Evolutionary conservation across 768 basidiomycete genomes (phyloP), one percentile per base, ranked within the genome.

Genomic region (Pleurotus eryngii): DNA sequence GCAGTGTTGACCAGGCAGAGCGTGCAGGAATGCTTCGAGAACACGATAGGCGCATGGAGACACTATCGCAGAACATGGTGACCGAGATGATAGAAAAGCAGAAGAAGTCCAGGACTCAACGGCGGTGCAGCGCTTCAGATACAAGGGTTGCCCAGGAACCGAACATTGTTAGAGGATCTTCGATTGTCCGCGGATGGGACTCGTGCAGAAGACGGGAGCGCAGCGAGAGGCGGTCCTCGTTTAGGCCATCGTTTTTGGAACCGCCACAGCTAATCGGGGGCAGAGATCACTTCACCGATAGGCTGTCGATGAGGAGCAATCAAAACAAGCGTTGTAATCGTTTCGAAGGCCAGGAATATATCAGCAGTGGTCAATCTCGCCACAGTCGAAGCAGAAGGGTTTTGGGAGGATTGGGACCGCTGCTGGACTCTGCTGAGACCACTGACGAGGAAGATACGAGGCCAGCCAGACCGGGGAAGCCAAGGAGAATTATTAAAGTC

Each of bases 401-500:
- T 20, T 22, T 4, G 22, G 20, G 20, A 18, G 46, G 46, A 48
- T 48, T 18, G 8, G 24, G 46, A 9, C 8, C 9, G 15, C 24
- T 48, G 22, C 46, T 20, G 27, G 27, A 20, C 14, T 48, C 20
- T 15, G 9, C 46, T 14, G 46, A 48, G 20, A 48, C 46, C 27
- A 22, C 46, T 2, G 46, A 48, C 6, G 46, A 48, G 27, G 46
- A 57, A 55, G 59, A 57, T 35, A 35, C 8, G 30, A 35, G 30
- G 30, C 30, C 11, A 35, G 9, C 30, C 11, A 35, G 30, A 35
- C 30, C 30, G 9, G 30, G 30, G 30, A 35, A 35, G 30, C 30
- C 30, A 35, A 35, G 30, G 30, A 35, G 30, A 35, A 11, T 35
- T 2, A 9, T 4, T 9, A 35, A 35, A 35, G 8, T 9, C 7